Evolutionary conservation across 345 rosid species (phyloP), one percentile per base, ranked within the genome.

Genomic region (Gossypium arboreum): DNA sequence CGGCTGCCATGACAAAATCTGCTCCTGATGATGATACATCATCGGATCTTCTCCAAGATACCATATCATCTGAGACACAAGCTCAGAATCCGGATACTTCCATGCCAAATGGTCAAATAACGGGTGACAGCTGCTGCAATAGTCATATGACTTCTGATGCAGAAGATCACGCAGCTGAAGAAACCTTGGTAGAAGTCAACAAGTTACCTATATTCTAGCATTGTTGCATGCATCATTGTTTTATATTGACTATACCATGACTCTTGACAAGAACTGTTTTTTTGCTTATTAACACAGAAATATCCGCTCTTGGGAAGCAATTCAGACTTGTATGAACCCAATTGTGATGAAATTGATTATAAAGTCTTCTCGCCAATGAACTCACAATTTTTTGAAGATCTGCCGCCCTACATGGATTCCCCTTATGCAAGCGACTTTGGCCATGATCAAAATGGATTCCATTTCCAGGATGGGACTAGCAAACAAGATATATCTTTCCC

Each of bases 361-460:
- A 72, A 83, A 83, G 48, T 86, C 16, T 81, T 88, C 83, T 79
- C 87, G 50, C 89, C 94, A 16, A 45, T 78, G 70, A 87, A 68
- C 67, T 66, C 84, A 2, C 82, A 79, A 59, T 54, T 81, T 66
- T 68, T 71, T 48, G 79, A 80, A 54, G 90, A 81, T 48, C 75
- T 84, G 64, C 60, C 82, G 5, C 54, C 71, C 3, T 78, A 57
- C 73, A 74, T 89, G 75, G 88, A 80, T 82, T 85, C 94, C 0
- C 90, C 86, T 68, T 88, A 79, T 77, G 85, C 83, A 24, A 82
- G 84, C 79, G 97, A 94, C 80, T 91, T 94, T 76, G 97, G 97
- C 78, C 86, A 84, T 77, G 79, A 72, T 76, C 76, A 76, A 59
- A 83, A 67, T 29, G 90, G 86, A 41, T 50, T 81, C 57, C 50